phyloP scores from a whole-genome alignment of 306 rosid species.

The Astragalus glycyphyllos region DNA sequence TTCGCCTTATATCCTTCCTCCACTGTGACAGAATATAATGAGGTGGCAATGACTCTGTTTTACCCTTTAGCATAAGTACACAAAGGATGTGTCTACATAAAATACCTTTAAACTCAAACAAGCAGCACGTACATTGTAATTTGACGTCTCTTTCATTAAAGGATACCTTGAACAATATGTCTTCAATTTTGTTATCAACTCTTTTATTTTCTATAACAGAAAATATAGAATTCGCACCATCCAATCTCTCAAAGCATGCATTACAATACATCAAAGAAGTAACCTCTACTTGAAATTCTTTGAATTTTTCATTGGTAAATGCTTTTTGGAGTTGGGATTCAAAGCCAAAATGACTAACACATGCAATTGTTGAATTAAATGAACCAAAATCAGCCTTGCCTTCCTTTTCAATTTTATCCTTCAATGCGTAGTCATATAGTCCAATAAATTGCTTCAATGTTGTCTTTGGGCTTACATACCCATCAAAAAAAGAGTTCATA shows the following conservation, averaged over 20 bases:
- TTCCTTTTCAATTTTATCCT: too few species aligned
- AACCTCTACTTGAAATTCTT: background rate
- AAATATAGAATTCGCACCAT: background rate
- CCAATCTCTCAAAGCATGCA: background rate
- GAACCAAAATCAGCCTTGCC: too few species aligned
- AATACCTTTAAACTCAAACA: slow-evolving; percentile 37
- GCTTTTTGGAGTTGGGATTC: too few species aligned
- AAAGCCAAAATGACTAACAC: too few species aligned
- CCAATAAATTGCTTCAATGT: too few species aligned
- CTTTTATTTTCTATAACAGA: background rate
- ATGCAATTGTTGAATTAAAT: too few species aligned
- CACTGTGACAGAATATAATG: slow-evolving; percentile 33
- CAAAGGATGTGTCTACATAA: slow-evolving; percentile 37
- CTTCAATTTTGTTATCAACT: background rate
- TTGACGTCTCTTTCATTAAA: background rate
- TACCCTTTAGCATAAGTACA: slow-evolving; percentile 31
- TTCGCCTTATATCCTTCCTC: slow-evolving; percentile 40
- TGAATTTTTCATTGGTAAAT: background rate
- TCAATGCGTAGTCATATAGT: too few species aligned
- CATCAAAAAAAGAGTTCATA: too few species aligned
- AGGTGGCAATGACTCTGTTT: slow-evolving; percentile 34
- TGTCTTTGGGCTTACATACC: too few species aligned
- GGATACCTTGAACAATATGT: background rate
- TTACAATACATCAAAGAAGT: slow-evolving; percentile 3
- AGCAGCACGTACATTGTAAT: background rate